Evolutionary conservation across 345 rosid species (phyloP), one percentile per base, ranked within the genome.

Genomic region (Linum usitatissimum): DNA sequence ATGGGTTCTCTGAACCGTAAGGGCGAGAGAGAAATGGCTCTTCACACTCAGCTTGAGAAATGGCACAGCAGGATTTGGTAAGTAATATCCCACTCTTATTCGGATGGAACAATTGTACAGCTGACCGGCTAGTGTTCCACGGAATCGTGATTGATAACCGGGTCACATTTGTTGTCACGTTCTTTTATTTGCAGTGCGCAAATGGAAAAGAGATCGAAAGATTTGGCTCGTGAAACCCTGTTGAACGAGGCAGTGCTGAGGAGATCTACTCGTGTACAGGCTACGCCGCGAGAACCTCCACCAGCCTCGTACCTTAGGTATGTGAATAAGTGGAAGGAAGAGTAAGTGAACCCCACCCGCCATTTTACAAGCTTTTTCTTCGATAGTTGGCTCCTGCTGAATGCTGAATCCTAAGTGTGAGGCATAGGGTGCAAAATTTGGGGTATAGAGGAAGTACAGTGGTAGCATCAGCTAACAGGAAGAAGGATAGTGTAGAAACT

Each of bases 301-400:
- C 90, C 88, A 6, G 80, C 72, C 70, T 81, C 90, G 69, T 90
- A 80, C 79, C 78, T 80, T 53, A 79, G 83, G 77, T 93, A 93
- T 45, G 87, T 81, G 57, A 93, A 93, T 86, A 86, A 79, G 84
- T 87, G 92, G 97, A 90, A 84, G 80, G 94, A 86, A 73, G 97
- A 93, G 21, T 83, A 72, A 73, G 36, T 19, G 18, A 59, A 31
- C 36, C 36, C 36, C 36, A 3, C 6, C 36, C 36, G 3, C 36
- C 36, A n/a, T n/a, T n/a, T n/a, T n/a, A n/a, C n/a, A n/a, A n/a
- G n/a, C n/a, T n/a, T n/a, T n/a, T n/a, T n/a, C n/a, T n/a, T n/a
- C n/a, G n/a, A n/a, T n/a, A n/a, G n/a, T n/a, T n/a, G n/a, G n/a
- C n/a, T n/a, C n/a, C n/a, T n/a, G n/a, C n/a, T n/a, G n/a, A n/a